phyloP scores from a whole-genome alignment of 2,329 filamentous ascomycete genomes.

The Fusarium brevicatenulatum region DNA sequence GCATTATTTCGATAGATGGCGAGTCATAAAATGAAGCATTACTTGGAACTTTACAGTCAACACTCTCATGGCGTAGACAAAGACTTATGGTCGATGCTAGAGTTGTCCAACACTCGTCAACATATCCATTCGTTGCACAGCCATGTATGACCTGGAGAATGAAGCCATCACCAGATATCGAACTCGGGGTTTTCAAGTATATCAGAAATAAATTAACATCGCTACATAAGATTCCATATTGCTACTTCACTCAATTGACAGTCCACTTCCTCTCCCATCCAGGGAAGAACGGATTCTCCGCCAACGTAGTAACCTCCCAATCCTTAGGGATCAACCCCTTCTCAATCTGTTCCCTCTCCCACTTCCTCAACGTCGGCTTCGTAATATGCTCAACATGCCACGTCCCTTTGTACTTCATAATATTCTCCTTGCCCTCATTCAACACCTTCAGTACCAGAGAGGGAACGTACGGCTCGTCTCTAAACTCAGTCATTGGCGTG shows the following conservation, averaged over 20 bases:
- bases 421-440: slow-evolving; percentile 65
- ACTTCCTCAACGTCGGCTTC: slow-evolving; percentile 71
- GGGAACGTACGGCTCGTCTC: slow-evolving; percentile 78
- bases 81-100: accelerated
- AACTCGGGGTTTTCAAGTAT: accelerated
- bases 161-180: not conserved
- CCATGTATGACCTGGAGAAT: not conserved
- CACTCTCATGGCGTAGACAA: accelerated
- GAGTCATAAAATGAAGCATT: not conserved
- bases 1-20: not conserved
- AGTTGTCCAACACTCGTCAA: not conserved
- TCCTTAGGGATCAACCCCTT: slow-evolving; percentile 66
- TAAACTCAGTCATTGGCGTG: slow-evolving; percentile 75
- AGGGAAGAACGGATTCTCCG: slow-evolving; percentile 79
- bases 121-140: no score
- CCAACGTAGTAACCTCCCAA: slow-evolving; percentile 76
- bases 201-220: not conserved
- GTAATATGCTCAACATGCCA: slow-evolving; percentile 82
- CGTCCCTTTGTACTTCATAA: slow-evolving; percentile 85
- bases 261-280: slow-evolving; percentile 66
- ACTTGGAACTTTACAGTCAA: accelerated
- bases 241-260: not conserved
- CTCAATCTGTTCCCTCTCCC: slow-evolving; percentile 72
- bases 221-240: not conserved
- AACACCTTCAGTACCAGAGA: slow-evolving; percentile 74